Conservation (phyloP, 495 filamentous ascomycete species). For the Tuber aestivum region DNA sequence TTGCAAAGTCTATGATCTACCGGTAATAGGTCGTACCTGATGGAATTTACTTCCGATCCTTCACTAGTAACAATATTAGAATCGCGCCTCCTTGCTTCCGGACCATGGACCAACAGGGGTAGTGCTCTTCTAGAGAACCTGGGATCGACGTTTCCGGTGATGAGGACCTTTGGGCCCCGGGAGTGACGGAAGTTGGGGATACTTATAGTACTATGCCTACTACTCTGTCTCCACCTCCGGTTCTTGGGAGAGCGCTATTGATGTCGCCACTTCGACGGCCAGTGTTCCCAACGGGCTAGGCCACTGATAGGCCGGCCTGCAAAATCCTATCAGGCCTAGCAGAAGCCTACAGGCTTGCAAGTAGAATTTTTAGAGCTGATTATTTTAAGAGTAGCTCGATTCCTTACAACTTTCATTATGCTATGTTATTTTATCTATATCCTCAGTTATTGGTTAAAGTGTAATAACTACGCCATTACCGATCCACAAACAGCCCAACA, state of each 20-base stretch:
- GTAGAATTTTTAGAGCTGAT: too few relatives aligned
- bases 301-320: too few relatives aligned
- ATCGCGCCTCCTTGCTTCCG: constrained; percentile 54
- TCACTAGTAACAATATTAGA: constrained; percentile 57
- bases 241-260: constrained; percentile 59
- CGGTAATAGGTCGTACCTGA: constrained; percentile 58
- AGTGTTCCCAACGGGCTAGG: too few relatives aligned
- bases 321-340: too few relatives aligned
- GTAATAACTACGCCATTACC: too few relatives aligned
- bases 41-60: constrained; percentile 68
- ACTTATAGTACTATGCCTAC: constrained; percentile 68
- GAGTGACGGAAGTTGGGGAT: constrained; percentile 53
- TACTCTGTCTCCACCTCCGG: constrained; percentile 66
- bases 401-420: too few relatives aligned
- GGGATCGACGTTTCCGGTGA: constrained; percentile 54
- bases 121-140: constrained; percentile 53
- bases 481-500: too few relatives aligned
- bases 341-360: too few relatives aligned
- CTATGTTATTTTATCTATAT: too few relatives aligned
- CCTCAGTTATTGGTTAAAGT: too few relatives aligned
- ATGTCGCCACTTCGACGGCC: constrained; percentile 61
- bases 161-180: constrained; percentile 55
- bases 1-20: constrained; percentile 62
- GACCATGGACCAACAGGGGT: constrained; percentile 61
- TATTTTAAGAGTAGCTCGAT: too few relatives aligned